Percentiles rank a stretch among this genome's conserved stretches.
These are phyloP conservation scores for Exophiala mesophila DNA, from an alignment of 2,329 filamentous ascomycete species.

Conservation along the genomic window DNA sequence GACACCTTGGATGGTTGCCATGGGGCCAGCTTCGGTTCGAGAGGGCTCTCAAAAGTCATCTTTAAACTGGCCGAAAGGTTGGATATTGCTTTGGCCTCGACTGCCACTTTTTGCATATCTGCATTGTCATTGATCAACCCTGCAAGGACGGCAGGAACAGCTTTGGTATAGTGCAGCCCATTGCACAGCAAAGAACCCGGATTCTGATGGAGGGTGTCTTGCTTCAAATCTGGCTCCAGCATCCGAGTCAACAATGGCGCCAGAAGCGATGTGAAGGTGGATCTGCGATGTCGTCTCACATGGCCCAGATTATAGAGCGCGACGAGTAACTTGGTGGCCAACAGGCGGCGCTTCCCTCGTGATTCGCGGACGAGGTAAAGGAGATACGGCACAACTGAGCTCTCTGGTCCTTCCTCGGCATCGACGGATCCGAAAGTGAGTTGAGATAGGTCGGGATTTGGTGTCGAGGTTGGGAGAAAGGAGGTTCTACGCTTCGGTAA, in stretches of 20 bases:
- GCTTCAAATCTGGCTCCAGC: constrained; percentile 44
- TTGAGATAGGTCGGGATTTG: constrained; percentile 6
- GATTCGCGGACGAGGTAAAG: constrained; percentile 58
- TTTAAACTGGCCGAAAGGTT: constrained; percentile 61
- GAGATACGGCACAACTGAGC: constrained; percentile 68
- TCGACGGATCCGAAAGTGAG: constrained; percentile 35
- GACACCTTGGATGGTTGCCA: constrained; percentile 22
- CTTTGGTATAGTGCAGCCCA: constrained; percentile 40
- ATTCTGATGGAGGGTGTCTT: constrained; percentile 33
- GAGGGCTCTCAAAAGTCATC: constrained; percentile 58
- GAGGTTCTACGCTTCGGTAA: constrained; percentile 33
- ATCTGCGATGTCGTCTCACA: constrained; percentile 59
- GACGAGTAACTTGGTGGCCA: constrained; percentile 65
- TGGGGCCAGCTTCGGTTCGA: constrained; percentile 33
- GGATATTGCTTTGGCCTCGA: constrained; percentile 62
- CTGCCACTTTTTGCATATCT: constrained; percentile 73
- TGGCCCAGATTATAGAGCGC: constrained; percentile 65
- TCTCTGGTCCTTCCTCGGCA: constrained; percentile 59
- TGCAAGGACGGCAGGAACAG: constrained; percentile 69
- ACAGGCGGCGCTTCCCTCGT: constrained; percentile 56
- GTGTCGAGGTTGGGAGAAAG: constrained; percentile 31
- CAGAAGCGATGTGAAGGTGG: constrained; percentile 61
- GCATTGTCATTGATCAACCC: constrained; percentile 73
- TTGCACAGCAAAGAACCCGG: constrained; percentile 17
- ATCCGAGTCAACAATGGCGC: constrained; percentile 66